Base-by-base conservation (phyloP, 495 filamentous ascomycete species). In the Aspergillus steynii region DNA sequence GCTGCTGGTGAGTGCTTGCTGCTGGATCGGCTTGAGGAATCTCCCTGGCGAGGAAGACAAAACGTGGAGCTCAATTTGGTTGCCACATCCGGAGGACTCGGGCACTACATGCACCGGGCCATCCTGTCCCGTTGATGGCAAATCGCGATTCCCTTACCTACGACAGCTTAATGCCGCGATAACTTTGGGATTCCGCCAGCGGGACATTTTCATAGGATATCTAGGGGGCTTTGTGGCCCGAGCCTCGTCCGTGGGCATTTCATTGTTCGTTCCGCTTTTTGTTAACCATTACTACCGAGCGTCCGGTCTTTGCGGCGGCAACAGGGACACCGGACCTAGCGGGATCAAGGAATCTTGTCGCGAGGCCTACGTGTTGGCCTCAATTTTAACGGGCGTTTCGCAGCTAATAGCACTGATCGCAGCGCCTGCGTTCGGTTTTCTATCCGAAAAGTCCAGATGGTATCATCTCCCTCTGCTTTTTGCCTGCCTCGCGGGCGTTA, bases 161-260 rank as follows among this genome's bases (percentile, higher is more conserved):
- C 65, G 74, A 42, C 74, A 77, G 29, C 64, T 96, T 31, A 72
- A 80, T 2, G 82, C 86, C n/a, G 86, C 92, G 0, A 68, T 93
- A 48, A 73, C 76, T 7, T 77, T 96, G n/a, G 94, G 90, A 12
- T 84, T 90, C 63, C 85, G 78, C 26, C 88, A 94, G 68, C 78
- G 82, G 28, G 83, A 87, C 53, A 94, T 99, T 67, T 86, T 87
- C 46, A 81, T 98, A 0, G 92, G 90, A 20, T 99, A 98, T 66
- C 75, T 97, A 0, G 95, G 93, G 58, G 94, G 94, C 15, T 97
- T 99, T 63, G 94, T 98, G 1, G 95, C 96, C 4, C 87, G 95
- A 54, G 91, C 95, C 10, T 96, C 92, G n/a, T 96, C 93, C 0
- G 94, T 99, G 48, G 93, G 89, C 10, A 96, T 98, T 56, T 94